Conservation (phyloP, 768 basidiomycete species). For the Amanita molliuscula region DNA sequence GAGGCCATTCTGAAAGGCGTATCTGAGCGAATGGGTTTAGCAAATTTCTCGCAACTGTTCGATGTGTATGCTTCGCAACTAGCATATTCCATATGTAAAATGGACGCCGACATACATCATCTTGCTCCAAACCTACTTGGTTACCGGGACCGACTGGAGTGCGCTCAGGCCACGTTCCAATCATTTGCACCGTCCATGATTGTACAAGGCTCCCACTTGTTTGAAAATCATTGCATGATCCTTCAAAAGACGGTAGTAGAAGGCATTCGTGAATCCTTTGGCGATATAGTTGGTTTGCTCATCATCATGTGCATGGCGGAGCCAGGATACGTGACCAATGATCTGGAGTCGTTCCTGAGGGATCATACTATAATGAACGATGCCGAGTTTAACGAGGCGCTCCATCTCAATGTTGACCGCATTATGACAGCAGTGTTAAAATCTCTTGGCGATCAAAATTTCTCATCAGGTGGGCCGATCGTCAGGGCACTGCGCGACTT, state of each 20-base stretch:
- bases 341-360: slow-evolving; percentile 25
- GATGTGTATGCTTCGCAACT: slow-evolving; percentile 71
- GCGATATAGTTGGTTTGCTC: slow-evolving; percentile 57
- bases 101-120: slow-evolving; percentile 40
- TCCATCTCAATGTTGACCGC: slow-evolving; percentile 33
- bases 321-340: slow-evolving; percentile 13
- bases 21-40: slow-evolving; percentile 57
- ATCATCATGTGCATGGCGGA: slow-evolving; percentile 38
- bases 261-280: slow-evolving; percentile 54
- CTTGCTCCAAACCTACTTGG: slow-evolving; percentile 72
- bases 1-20: slow-evolving; percentile 50
- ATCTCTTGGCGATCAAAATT: slow-evolving; percentile 60
- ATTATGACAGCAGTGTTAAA: slow-evolving; percentile 52
- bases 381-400: slow-evolving; percentile 23
- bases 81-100: slow-evolving; percentile 51
- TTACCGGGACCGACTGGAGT: slow-evolving; percentile 54
- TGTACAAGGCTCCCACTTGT: slow-evolving; percentile 15
- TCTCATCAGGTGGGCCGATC: slow-evolving; percentile 41
- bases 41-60: slow-evolving; percentile 53
- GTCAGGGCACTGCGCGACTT: slow-evolving; percentile 27
- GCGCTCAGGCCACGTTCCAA: slow-evolving; percentile 56
- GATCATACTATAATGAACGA: slow-evolving; percentile 20
- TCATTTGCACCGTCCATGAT: slow-evolving; percentile 62
- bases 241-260: slow-evolving; percentile 36
- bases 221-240: slow-evolving; percentile 53